Evolutionary conservation across 176 grass and related monocot genomes (phyloP).

Genomic region (Avena insularis): DNA sequence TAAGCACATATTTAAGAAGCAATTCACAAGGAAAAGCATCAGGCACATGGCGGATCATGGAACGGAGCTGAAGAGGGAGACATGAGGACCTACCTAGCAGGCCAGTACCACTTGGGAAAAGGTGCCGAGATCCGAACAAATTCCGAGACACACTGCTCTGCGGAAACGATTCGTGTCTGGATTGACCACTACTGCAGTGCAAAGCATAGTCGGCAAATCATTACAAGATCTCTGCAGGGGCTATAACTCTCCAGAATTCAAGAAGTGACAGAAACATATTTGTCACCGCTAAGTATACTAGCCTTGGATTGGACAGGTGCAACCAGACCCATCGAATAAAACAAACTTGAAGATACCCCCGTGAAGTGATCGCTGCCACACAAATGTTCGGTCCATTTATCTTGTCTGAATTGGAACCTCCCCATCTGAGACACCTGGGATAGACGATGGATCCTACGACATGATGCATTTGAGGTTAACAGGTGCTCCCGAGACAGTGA

Average conservation of each 20-base stretch:
- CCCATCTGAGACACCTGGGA: constrained; percentile 45
- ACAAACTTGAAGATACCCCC: constrained; percentile 44
- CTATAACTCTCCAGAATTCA: constrained; percentile 48
- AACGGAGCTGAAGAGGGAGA: constrained; percentile 33
- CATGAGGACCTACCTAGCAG: constrained; percentile 51
- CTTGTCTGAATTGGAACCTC: constrained; percentile 32
- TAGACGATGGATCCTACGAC: constrained; percentile 46
- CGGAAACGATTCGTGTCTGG: constrained; percentile 50
- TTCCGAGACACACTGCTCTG: constrained; percentile 44
- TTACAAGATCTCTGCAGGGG: constrained; percentile 46
- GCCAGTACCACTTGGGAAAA: constrained; percentile 42
- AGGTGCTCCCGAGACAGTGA: constrained; percentile 45
- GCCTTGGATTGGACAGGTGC: constrained; percentile 40
- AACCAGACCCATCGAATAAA: constrained; percentile 41
- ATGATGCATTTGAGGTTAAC: constrained; percentile 41
- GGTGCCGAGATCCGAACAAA: constrained; percentile 42
- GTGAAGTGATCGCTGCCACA: constrained; percentile 41
- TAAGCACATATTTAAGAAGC: constrained; percentile 52
- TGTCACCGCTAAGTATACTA: constrained; percentile 35
- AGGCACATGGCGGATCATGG: constrained; percentile 36
- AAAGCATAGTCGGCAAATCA: constrained; percentile 51
- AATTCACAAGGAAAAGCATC: constrained; percentile 46
- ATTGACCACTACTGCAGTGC: constrained; percentile 53
- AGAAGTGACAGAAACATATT: constrained; percentile 29
- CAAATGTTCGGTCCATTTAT: constrained; percentile 39